These are phyloP conservation scores for Millerago galiae DNA, from an alignment of 805 yeast species.

Conservation along the genomic window DNA sequence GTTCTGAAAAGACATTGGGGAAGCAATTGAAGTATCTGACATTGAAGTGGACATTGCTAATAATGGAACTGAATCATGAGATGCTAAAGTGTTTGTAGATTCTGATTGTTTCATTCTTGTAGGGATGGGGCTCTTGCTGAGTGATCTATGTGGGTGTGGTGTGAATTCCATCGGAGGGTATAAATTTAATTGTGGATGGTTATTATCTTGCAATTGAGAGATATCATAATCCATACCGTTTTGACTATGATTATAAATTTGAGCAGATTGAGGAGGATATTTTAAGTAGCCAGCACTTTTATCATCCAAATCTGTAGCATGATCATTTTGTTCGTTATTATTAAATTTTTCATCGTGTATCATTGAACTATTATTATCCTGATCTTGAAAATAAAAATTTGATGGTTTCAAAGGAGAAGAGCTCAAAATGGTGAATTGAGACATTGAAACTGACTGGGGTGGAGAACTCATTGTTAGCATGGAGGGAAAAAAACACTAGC, in stretches of 20 bases:
- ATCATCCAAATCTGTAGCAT: background rate
- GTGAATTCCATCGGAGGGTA: constrained; percentile 11
- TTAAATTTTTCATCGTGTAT: constrained; percentile 10
- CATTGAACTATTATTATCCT: constrained; percentile 1
- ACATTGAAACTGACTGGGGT: constrained; percentile 9
- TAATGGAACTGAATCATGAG: constrained; percentile 26
- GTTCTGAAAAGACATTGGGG: constrained; percentile 26
- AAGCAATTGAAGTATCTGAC: constrained; percentile 20
- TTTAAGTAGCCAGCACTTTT: constrained; percentile 1
- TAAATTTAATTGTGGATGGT: constrained; percentile 9
- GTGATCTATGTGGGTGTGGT: constrained; percentile 1
- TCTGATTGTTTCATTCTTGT: constrained; percentile 22
- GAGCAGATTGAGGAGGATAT: constrained; percentile 1
- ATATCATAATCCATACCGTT: constrained; percentile 2
- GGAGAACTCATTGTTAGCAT: constrained; percentile 14
- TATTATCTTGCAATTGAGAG: constrained; percentile 25
- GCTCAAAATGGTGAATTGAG: constrained; percentile 15
- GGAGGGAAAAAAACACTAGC: background rate
- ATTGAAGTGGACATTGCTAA: constrained; percentile 21
- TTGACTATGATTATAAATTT: constrained; percentile 1
- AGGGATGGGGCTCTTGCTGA: constrained; percentile 3
- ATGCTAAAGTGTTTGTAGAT: constrained; percentile 29
- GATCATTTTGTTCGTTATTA: background rate
- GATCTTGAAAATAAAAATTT: constrained; percentile 12
- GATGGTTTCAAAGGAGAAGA: constrained; percentile 17